Evolutionary conservation across 495 filamentous ascomycete genomes (phyloP).

Genomic region (Baudoinia panamericana): DNA sequence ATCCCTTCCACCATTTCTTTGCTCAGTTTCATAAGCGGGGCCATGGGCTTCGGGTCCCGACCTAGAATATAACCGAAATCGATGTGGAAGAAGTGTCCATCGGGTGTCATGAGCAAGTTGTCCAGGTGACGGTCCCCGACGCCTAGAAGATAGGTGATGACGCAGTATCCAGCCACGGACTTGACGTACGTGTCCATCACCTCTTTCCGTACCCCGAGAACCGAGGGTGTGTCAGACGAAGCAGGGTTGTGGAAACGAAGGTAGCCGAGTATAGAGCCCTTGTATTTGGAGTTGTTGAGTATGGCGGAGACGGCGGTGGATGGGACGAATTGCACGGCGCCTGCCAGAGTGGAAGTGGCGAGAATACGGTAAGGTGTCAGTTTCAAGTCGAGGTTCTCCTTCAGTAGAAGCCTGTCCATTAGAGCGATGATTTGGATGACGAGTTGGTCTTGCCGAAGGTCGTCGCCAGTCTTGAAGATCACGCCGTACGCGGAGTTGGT

Average conservation of each 20-base stretch:
- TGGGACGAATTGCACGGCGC: conserved; percentile 83
- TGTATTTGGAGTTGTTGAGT: conserved; percentile 56
- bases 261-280: conserved; percentile 69
- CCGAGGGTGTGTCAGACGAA: conserved; percentile 44
- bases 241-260: conserved; percentile 86
- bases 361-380: conserved; percentile 92
- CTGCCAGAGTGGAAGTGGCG: conserved; percentile 77
- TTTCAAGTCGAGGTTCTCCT: conserved; percentile 94
- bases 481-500: conserved; percentile 70
- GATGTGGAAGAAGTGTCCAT: conserved; percentile 94
- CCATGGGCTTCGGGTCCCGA: conserved; percentile 93
- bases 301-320: conserved; percentile 72
- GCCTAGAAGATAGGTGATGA: conserved; percentile 97
- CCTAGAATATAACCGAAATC: conserved; percentile 98
- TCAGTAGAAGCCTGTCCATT: conserved; percentile 91
- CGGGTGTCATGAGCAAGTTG: conserved; percentile 81
- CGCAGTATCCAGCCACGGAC: conserved; percentile 93
- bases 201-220: conserved; percentile 74
- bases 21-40: conserved; percentile 89
- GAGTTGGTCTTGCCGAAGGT: conserved; percentile 92
- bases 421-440: conserved; percentile 96
- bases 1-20: conserved; percentile 98
- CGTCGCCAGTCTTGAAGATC: conserved; percentile 94
- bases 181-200: conserved; percentile 93
- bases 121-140: conserved; percentile 95